Evolutionary conservation across 2,329 filamentous ascomycete species (phyloP), one percentile per base, ranked within the genome.

Genomic region (Aspergillus fischeri): DNA sequence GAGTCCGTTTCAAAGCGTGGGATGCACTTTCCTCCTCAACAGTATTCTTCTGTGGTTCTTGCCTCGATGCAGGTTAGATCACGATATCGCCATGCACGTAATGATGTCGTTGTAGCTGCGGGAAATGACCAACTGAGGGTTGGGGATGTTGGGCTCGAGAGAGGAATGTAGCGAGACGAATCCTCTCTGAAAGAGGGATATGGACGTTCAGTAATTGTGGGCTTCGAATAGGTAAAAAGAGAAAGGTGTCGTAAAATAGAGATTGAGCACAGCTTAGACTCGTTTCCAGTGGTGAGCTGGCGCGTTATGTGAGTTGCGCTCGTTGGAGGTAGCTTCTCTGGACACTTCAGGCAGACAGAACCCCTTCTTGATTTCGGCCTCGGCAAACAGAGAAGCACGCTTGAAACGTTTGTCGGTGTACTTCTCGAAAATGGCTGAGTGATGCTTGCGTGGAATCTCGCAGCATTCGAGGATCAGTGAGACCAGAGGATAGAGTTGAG

Each of bases 321-420:
- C 54, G 52, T 54, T 21, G 50, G 59, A 27, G 10, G 56, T 55
- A 35, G 24, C 60, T 14, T 67, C 63, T 44, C 60, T 63, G 20
- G 61, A 44, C 21, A 60, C 24, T 20, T 73, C 68, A 21, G 81
- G 78, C 53, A 86, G 73, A 49, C 73, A 69, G 70, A 87, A 87
- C 53, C 82, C 83, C 62, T 82, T 83, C 57, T 79, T 76, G 61
- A 97, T 80, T 72, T 93, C 88, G 20, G 80, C 81, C 72, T 92
- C 86, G 55, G 96, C 93, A 65, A 90, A 92, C 21, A 85, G 77
- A 20, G 94, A 90, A 9, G 91, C 90, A 55, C 87, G 84, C 81
- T 95, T 95, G 80, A 91, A 97, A 53, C 90, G 86, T 70, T 88
- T 89, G 73, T 95, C 90, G 41, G 85, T 82, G 76, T 97, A 99